A percentile compares a stretch with the other conserved stretches of the same genome.
Conservation (phyloP, 2,329 filamentous ascomycete genomes). For the Ilyonectria robusta region DNA sequence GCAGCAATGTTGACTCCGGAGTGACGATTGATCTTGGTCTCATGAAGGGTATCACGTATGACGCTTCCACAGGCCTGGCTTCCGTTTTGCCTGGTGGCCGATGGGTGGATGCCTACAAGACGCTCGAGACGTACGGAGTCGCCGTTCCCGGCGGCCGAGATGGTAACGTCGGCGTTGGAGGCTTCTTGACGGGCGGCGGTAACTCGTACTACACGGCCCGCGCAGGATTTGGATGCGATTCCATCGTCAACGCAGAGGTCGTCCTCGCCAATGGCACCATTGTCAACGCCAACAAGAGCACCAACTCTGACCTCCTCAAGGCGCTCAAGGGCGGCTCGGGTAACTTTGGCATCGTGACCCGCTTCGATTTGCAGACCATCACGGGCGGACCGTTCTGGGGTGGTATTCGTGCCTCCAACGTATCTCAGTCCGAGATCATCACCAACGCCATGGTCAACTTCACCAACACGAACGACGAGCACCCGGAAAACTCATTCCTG, state of each 20-base stretch:
- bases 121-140: conserved; percentile 51
- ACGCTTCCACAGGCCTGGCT: conserved; percentile 37
- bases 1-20: conserved; percentile 45
- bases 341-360: conserved; percentile 60
- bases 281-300: conserved; percentile 55
- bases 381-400: conserved; percentile 24
- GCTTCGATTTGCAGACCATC: conserved; percentile 39
- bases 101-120: conserved; percentile 55
- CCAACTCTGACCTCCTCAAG: conserved; percentile 59
- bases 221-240: conserved; percentile 59
- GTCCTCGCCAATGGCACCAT: conserved; percentile 59
- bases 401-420: conserved; percentile 30
- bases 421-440: conserved; percentile 30
- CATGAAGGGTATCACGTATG: conserved; percentile 49
- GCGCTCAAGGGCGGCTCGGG: conserved; percentile 62
- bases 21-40: conserved; percentile 47
- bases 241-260: conserved; percentile 57
- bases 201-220: conserved; percentile 48
- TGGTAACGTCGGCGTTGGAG: conserved; percentile 49
- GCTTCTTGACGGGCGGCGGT: conserved; percentile 47
- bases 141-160: conserved; percentile 61
- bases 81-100: conserved; percentile 56
- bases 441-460: conserved; percentile 35
- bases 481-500: conserved; percentile 36
- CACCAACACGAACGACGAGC: conserved; percentile 36